Percentiles rank a stretch among this genome's conserved stretches.
Evolutionary conservation across 108 stramenopile genomes (phyloP).

Genomic region (Seminavis robusta): DNA sequence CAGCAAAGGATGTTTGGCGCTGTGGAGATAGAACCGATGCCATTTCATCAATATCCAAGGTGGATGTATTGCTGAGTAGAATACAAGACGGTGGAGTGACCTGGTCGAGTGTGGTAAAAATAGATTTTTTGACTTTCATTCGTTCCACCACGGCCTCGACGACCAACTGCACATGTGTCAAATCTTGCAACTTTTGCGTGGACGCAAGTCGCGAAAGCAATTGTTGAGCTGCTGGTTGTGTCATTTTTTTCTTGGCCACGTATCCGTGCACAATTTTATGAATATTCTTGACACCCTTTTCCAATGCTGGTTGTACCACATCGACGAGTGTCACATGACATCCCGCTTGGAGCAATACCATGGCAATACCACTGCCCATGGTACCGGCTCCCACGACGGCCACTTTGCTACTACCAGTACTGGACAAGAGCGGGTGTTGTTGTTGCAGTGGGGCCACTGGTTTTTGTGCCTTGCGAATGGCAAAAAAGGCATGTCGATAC

Average conservation of each 20-base stretch:
- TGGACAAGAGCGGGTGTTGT: slow-evolving; percentile 13
- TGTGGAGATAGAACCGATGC: slow-evolving; percentile 51
- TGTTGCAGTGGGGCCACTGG: slow-evolving; percentile 10
- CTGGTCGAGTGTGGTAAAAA: slow-evolving; percentile 82
- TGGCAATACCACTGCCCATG: slow-evolving; percentile 97
- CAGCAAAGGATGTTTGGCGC: slow-evolving; percentile 74
- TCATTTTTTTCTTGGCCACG: slow-evolving; percentile 46
- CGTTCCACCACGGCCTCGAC: slow-evolving; percentile 98
- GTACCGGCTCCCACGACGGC: slow-evolving; percentile 95
- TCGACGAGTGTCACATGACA: slow-evolving; percentile 87
- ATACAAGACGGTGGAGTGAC: slow-evolving; percentile 50
- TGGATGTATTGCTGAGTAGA: slow-evolving; percentile 80
- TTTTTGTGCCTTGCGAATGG: slow-evolving; percentile 80
- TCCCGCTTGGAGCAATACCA: slow-evolving; percentile 88
- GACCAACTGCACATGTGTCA: slow-evolving; percentile 64
- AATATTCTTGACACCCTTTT: slow-evolving; percentile 61
- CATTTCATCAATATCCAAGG: slow-evolving; percentile 93
- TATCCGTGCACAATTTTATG: slow-evolving; percentile 48
- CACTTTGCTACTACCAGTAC: slow-evolving; percentile 6
- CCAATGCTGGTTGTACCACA: slow-evolving; percentile 59
- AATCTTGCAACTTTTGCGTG: slow-evolving; percentile 35
- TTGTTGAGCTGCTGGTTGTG: slow-evolving; percentile 26
- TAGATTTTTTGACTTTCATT: slow-evolving; percentile 86
- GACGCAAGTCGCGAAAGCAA: slow-evolving; percentile 25
- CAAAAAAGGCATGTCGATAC: slow-evolving; percentile 92